Evolutionary conservation across 2,329 filamentous ascomycete species (phyloP).

Genomic region (Hysterium pulicare): DNA sequence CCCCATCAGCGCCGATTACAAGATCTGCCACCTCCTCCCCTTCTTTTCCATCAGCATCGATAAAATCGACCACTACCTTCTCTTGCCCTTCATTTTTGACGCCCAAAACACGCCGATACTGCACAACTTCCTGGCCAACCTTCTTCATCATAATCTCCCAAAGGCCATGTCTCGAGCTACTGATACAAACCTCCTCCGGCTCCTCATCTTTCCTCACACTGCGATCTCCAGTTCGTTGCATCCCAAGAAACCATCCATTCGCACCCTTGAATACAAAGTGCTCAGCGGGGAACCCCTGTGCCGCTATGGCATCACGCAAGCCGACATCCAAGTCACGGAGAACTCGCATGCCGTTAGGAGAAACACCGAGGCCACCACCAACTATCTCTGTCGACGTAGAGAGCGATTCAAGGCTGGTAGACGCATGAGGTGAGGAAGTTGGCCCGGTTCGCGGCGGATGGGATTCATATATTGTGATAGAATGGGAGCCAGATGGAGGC

Average conservation of each 20-base stretch:
- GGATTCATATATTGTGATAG: constrained; percentile 25
- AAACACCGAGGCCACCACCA: constrained; percentile 26
- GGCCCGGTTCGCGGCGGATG: constrained; percentile 10
- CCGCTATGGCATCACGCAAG: constrained; percentile 16
- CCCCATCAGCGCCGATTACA: constrained; percentile 29
- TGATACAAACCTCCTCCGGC: constrained; percentile 12
- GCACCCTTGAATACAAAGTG: constrained; percentile 14
- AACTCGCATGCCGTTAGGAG: constrained; percentile 25
- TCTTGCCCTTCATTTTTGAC: constrained; percentile 7
- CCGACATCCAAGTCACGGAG: constrained; percentile 15
- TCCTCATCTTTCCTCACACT: constrained; percentile 6
- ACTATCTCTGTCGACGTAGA: constrained; percentile 15
- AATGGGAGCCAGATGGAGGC: constrained; percentile 4
- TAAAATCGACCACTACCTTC: constrained; percentile 7
- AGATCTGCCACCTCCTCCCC: constrained; percentile 23
- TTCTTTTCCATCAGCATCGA: constrained; percentile 16
- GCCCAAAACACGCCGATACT: constrained; percentile 12
- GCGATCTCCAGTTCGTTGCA: background rate
- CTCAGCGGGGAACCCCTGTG: constrained; percentile 18
- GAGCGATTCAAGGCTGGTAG: background rate
- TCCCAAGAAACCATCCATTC: constrained; percentile 3
- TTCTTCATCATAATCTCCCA: constrained; percentile 18
- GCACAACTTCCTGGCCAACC: constrained; percentile 10
- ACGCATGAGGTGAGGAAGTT: background rate
- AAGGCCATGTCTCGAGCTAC: constrained; percentile 20